Evolutionary conservation across 176 grass and related monocot species (phyloP), one percentile per base, ranked within the genome.

Genomic region (Carex myosuroides): DNA sequence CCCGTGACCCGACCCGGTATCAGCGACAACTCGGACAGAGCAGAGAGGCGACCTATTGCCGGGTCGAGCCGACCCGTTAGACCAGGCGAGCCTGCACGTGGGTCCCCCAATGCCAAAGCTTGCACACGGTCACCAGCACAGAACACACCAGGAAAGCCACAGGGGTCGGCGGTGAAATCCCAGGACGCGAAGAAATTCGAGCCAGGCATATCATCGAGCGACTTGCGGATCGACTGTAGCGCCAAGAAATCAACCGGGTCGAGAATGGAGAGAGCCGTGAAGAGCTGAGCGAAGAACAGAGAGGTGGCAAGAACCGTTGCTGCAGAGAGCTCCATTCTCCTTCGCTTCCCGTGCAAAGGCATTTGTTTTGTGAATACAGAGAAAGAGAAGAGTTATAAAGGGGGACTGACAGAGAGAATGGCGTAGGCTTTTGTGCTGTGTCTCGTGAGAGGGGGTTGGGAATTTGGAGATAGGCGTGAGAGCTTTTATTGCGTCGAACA

Each of bases 151-250:
- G 92, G 84, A 83, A 98, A 98, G 3, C 88, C 90, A 80, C 95
- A 98, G 0, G 95, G 95, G 68, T 98, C 95, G 0, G 81, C 87
- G 1, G 95, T 98, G 87, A 98, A 98, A 87, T 98, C 95, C 95
- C 95, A 98, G 6, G 79, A 84, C 22, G 66, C 70, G 58, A 98
- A 98, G 92, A 94, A 98, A 0, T 64, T 66, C 9, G 95, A 98
- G 30, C 95, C 95, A 0, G 95, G 92, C 95, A 98, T 91, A 88
- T 98, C 95, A 53, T 94, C 84, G 9, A 98, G 92, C 80, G 89
- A 89, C 79, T 91, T 84, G 41, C 95, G 90, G 57, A 91, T 87
- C 13, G 91, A 88, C 84, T 98, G 95, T 81, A 98, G 84, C 58
- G 95, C 95, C 52, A 98, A 77, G 84, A 98, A 98, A 85, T 98